Base-by-base conservation (phyloP, 2,329 filamentous ascomycete genomes). In the Pestalotiopsis sp. region DNA sequence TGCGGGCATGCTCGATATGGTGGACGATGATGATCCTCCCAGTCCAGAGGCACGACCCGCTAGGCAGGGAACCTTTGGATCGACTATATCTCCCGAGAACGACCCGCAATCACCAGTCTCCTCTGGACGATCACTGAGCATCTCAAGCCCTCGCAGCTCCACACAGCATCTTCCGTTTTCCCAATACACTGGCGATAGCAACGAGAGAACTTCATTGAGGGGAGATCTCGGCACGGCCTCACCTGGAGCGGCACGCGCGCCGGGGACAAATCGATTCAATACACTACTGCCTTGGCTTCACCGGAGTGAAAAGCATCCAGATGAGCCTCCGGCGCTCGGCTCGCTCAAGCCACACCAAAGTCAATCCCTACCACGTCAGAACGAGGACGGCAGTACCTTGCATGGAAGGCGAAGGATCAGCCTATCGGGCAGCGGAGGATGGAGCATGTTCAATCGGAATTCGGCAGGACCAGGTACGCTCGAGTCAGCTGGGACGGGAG, bases 261-360 rank as follows among this genome's bases (percentile, higher is more conserved):
- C 72, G 71, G 80, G 73, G 74, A 75, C 85, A 74, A 81, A 84
- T 78, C 78, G 90, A 3, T 78, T 93, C 38, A 41, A 31, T 9
- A 36, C 6, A 36, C n/a, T 66, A 6, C 89, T 92, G 65, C 84
- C 82, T 64, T 90, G 86, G 73, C 85, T 90, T 67, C 88, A 90
- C 64, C 89, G 88, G 58, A 86, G 87, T 31, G 83, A 87, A 4
- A 94, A 93, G 79, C 85, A 85, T 0, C 76, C 85, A 6, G 86
- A 88, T 9, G 87, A 88, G 38, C 86, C 89, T 0, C 91, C 90
- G 5, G 83, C 87, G 1, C 79, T 94, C 7, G 93, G 93, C 1
- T 90, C 87, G 23, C 81, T 95, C 14, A 93, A 93, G 75, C 81
- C 88, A 38, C 87, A 88, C 0, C 92, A 95, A 76, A 94, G 92